A percentile compares a stretch with the other conserved stretches of the same genome.
These are phyloP conservation scores for Phytophthora hybrid DNA, from an alignment of 352 stramenopile genomes.

Conservation along the genomic window DNA sequence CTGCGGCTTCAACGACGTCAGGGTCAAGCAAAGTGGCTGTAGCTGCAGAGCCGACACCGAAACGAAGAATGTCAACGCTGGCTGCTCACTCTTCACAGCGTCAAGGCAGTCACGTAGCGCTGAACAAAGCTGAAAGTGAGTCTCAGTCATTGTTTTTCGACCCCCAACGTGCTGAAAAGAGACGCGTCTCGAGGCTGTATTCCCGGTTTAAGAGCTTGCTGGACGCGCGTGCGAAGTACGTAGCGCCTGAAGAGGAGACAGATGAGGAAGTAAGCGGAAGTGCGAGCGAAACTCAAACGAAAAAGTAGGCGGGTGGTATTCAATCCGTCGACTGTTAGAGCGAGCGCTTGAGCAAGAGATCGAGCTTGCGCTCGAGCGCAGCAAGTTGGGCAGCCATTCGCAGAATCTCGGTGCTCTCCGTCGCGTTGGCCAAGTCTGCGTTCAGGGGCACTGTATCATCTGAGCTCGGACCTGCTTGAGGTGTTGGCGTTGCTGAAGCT, in stretches of 20 bases:
- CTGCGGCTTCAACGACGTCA: background rate
- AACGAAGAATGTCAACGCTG: slow-evolving; percentile 8
- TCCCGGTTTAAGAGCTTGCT: slow-evolving; percentile 65
- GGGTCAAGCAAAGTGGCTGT: background rate
- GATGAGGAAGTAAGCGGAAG: slow-evolving; percentile 6
- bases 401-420: slow-evolving; percentile 13
- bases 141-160: slow-evolving; percentile 44
- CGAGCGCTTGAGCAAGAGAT: slow-evolving; percentile 26
- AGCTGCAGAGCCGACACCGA: slow-evolving; percentile 9
- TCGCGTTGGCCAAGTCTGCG: background rate
- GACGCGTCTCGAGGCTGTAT: slow-evolving; percentile 69
- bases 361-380: slow-evolving; percentile 34
- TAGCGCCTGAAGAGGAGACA: slow-evolving; percentile 22
- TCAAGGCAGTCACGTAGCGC: slow-evolving; percentile 2
- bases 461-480: slow-evolving; percentile 7
- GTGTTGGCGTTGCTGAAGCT: background rate
- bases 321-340: background rate
- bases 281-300: background rate
- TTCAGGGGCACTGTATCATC: background rate
- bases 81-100: background rate
- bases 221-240: slow-evolving; percentile 58
- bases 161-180: slow-evolving; percentile 61
- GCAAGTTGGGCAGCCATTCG: slow-evolving; percentile 24
- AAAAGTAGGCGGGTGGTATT: background rate
- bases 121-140: slow-evolving; percentile 4